These are phyloP conservation scores for Sparassis latifolia DNA, from an alignment of 1,284 basidiomycete species.

Conservation along the genomic window DNA sequence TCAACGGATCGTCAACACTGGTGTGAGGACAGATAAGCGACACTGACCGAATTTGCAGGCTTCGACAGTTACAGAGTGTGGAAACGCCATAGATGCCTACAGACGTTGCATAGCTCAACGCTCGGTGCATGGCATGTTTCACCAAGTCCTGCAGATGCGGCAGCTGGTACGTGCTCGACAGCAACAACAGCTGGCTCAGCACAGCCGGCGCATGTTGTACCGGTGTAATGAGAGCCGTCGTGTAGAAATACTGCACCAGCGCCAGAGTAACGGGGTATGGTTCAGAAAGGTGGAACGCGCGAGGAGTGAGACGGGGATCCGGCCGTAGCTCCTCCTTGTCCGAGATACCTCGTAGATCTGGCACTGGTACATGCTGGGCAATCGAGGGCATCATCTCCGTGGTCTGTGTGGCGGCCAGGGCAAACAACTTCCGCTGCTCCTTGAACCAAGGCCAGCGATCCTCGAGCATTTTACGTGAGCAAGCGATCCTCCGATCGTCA, in stretches of 20 bases:
- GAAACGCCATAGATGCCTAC: constrained; percentile 93
- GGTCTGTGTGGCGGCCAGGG: constrained; percentile 46
- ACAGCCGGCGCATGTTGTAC: constrained; percentile 89
- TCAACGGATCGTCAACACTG: background rate
- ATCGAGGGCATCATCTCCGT: constrained; percentile 53
- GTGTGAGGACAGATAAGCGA: background rate
- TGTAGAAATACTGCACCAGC: constrained; percentile 90
- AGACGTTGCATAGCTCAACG: constrained; percentile 76
- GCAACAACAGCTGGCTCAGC: constrained; percentile 78
- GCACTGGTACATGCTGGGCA: constrained; percentile 50
- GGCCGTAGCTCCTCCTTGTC: constrained; percentile 40
- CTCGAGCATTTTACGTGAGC: constrained; percentile 77
- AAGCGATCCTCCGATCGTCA: constrained; percentile 78
- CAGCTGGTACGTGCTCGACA: constrained; percentile 81
- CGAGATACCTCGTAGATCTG: constrained; percentile 46
- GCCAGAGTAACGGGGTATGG: constrained; percentile 87
- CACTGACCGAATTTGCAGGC: constrained; percentile 78
- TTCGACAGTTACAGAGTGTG: constrained; percentile 82
- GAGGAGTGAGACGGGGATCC: constrained; percentile 76
- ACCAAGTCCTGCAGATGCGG: constrained; percentile 72
- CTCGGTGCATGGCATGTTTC: constrained; percentile 88
- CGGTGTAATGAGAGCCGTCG: constrained; percentile 77
- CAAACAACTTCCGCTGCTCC: constrained; percentile 55
- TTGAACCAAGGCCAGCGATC: constrained; percentile 94
- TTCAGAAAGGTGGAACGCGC: constrained; percentile 78